phyloP scores from a whole-genome alignment of 2,329 filamentous ascomycete genomes.

The Colletotrichum costaricense region DNA sequence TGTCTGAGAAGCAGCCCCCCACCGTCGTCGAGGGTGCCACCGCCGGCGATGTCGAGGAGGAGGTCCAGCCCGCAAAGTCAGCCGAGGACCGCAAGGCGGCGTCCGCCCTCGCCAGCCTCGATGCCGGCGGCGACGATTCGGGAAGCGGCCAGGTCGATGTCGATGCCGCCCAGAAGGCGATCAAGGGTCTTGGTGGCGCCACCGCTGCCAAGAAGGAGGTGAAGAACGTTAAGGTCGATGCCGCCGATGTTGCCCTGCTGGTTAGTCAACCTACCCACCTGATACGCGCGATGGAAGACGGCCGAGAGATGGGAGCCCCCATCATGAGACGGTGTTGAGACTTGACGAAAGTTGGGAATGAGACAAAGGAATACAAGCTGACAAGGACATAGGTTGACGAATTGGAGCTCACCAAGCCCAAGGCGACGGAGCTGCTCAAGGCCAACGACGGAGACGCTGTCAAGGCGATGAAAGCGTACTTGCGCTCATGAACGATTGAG shows the following conservation, averaged over 20 bases:
- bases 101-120: conserved; percentile 77
- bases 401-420: conserved; percentile 76
- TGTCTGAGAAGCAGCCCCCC: conserved; percentile 72
- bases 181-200: conserved; percentile 69
- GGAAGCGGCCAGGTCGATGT: conserved; percentile 66
- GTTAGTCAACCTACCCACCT: conserved; percentile 54
- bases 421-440: conserved; percentile 80
- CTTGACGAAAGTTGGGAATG: not conserved
- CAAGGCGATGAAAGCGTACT: conserved; percentile 72
- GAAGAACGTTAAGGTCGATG: conserved; percentile 79
- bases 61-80: conserved; percentile 66
- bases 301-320: not conserved
- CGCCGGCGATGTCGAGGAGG: conserved; percentile 68
- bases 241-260: conserved; percentile 76
- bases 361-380: not conserved
- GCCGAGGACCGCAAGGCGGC: conserved; percentile 84
- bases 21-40: conserved; percentile 70
- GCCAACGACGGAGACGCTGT: conserved; percentile 77
- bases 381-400: conserved; percentile 68
- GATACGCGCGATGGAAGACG: not conserved
- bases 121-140: conserved; percentile 62
- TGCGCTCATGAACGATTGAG: conserved; percentile 39
- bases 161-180: conserved; percentile 77
- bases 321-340: not conserved
- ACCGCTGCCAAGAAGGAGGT: conserved; percentile 51